Evolutionary conservation across 257 asterid species (phyloP), one percentile per base, ranked within the genome.

Genomic region (Rehmannia glutinosa): DNA sequence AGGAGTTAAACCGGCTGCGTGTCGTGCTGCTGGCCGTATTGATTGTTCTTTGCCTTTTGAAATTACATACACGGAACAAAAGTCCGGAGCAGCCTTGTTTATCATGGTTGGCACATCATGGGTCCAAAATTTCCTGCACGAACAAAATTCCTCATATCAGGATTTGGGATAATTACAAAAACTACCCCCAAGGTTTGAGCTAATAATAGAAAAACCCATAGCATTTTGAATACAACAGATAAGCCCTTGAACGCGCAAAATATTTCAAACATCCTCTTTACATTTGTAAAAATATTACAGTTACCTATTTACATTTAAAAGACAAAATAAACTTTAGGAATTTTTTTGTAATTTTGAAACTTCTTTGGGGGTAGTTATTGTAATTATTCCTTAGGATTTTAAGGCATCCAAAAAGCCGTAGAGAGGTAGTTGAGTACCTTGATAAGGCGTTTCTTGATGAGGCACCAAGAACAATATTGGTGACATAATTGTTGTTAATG

Each of bases 21-120:
- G 71, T 21, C 71, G 64, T 53, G 78, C 80, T 51, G 96, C 92
- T 17, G 87, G 89, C 4, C 97, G 80, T 30, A 78, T 67, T 1
- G 90, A 88, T 57, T 73, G 84, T 69, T 76, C 53, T 71, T 83
- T 86, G 53, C 90, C 96, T 45, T 75, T 84, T 1, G 86, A 28
- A 45, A 91, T 81, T 6, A 91, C 90, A 58, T 86, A 84, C 8
- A 86, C 87, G 0, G 96, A 82, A 62, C 96, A 88, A 56, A 78
- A 88, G 30, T 84, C 92, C 0, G 95, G 97, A 15, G 95, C 97
- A 6, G 77, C 71, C 76, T 84, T 91, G 83, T 84, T 86, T 57
- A 91, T 71, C 60, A 78, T 30, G 28, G 95, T 81, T 56, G 96
- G 84, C 66, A 86, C 79, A 71, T 86, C 96, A 20, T 66, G 67